These are phyloP conservation scores for Xylaria grammica DNA, from an alignment of 495 filamentous ascomycete species.

Conservation along the genomic window DNA sequence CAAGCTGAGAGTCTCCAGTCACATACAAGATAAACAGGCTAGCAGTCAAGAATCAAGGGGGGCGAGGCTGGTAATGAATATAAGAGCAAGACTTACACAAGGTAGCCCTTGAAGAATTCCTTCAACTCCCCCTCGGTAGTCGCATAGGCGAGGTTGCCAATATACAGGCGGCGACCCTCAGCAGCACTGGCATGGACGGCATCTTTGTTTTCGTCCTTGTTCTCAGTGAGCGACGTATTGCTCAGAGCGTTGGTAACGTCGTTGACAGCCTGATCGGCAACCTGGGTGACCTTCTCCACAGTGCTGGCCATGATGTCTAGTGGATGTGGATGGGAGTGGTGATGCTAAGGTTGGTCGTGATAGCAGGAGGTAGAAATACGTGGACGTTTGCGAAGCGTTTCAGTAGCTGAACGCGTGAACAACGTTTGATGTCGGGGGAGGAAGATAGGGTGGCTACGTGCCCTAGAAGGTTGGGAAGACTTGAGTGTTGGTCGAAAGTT, in stretches of 20 bases:
- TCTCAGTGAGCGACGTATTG: conserved; percentile 65
- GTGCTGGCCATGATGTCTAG: conserved; percentile 63
- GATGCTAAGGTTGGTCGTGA: conserved; percentile 23
- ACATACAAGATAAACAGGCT: not conserved
- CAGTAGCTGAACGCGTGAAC: conserved; percentile 59
- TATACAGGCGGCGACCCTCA: conserved; percentile 98
- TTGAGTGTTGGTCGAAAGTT: conserved; percentile 44
- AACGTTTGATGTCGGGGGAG: conserved; percentile 59
- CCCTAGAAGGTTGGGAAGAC: conserved; percentile 70
- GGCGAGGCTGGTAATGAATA: not conserved
- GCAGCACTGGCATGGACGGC: conserved; percentile 95
- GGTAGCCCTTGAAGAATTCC: conserved; percentile 97
- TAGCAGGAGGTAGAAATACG: conserved; percentile 38
- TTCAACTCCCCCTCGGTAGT: conserved; percentile 99
- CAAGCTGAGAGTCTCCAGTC: not conserved
- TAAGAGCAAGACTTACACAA: conserved; percentile 75
- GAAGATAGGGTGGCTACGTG: conserved; percentile 85
- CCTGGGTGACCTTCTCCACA: conserved; percentile 65
- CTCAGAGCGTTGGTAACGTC: conserved; percentile 86
- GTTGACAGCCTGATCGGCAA: conserved; percentile 68
- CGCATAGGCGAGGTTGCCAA: conserved; percentile 99
- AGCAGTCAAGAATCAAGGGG: not conserved
- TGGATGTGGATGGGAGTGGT: conserved; percentile 30
- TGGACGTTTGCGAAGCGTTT: conserved; percentile 50
- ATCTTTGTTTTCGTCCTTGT: conserved; percentile 66